phyloP scores from a whole-genome alignment of 805 yeast genomes.

The Candida rishiriensis region DNA sequence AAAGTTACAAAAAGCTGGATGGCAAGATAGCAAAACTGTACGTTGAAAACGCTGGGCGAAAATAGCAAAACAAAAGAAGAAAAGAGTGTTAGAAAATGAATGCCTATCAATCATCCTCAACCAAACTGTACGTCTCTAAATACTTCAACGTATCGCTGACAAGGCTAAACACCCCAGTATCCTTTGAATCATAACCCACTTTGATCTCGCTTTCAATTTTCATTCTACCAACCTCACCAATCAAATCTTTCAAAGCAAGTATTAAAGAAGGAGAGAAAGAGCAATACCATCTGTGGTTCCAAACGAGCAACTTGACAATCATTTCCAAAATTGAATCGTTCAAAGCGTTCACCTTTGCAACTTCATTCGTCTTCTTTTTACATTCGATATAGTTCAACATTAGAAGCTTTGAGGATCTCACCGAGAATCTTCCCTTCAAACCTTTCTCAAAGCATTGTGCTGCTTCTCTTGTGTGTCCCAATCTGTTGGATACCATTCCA shows the following conservation, averaged over 20 bases:
- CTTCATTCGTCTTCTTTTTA: conserved; percentile 27
- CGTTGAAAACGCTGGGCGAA: too few species aligned
- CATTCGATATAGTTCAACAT: conserved; percentile 60
- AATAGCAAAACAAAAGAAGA: too few species aligned
- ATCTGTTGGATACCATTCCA: conserved; percentile 79
- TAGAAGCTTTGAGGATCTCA: conserved; percentile 70
- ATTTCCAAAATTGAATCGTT: conserved; percentile 62
- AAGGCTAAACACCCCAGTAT: conserved; percentile 53
- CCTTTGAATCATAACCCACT: conserved; percentile 54
- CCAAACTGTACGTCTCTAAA: conserved; percentile 39
- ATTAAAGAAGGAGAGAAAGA: conserved; percentile 75
- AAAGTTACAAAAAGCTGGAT: too few species aligned
- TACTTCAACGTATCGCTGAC: conserved; percentile 49
- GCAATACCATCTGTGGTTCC: conserved; percentile 97
- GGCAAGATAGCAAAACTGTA: too few species aligned
- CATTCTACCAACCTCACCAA: conserved; percentile 72
- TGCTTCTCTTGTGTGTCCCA: conserved; percentile 86
- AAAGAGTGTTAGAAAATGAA: not conserved
- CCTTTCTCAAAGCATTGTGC: conserved; percentile 77
- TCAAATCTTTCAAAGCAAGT: conserved; percentile 53
- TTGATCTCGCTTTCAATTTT: conserved; percentile 70
- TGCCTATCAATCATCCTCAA: conserved; percentile 25
- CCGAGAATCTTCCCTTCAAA: conserved; percentile 69
- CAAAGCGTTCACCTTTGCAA: conserved; percentile 33
- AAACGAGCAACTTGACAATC: conserved; percentile 77